Percentiles rank a stretch among this genome's conserved stretches.
Conservation (phyloP, 2,329 filamentous ascomycete species). For the Stromatinia cepivora region DNA sequence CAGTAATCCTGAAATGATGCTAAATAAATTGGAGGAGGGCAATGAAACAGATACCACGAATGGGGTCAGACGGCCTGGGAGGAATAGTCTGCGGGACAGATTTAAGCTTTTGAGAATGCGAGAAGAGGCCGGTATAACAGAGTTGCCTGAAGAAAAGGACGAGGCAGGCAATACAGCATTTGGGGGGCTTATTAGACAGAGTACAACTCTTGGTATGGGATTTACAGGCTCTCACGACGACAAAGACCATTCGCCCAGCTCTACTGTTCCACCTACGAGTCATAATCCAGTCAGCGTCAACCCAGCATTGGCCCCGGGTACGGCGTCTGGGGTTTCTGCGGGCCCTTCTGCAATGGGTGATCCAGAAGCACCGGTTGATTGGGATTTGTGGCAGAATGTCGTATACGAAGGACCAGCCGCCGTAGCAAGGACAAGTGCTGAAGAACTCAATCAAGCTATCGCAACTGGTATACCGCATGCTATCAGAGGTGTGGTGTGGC, state of each 20-base stretch:
- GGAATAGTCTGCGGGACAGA: constrained; percentile 71
- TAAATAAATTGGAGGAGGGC: constrained; percentile 76
- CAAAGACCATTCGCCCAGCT: constrained; percentile 46
- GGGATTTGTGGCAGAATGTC: constrained; percentile 96
- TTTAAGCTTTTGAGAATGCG: constrained; percentile 76
- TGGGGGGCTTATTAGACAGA: constrained; percentile 45
- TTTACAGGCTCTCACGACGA: constrained; percentile 41
- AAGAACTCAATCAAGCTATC: constrained; percentile 88
- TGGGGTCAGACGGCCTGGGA: constrained; percentile 49
- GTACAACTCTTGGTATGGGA: constrained; percentile 46
- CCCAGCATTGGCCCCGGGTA: constrained; percentile 75
- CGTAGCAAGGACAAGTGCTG: constrained; percentile 81
- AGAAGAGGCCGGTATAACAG: constrained; percentile 64
- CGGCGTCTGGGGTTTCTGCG: constrained; percentile 76
- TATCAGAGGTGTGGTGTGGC: constrained; percentile 98
- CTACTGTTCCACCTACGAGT: constrained; percentile 38
- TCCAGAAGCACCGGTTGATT: constrained; percentile 75
- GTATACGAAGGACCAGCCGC: constrained; percentile 92
- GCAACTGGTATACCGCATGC: constrained; percentile 91
- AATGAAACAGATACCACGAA: constrained; percentile 60
- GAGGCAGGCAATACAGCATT: constrained; percentile 43
- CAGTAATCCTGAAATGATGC: constrained; percentile 79
- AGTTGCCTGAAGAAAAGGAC: constrained; percentile 51
- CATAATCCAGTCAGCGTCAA: constrained; percentile 66
- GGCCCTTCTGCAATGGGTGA: constrained; percentile 71